Base-by-base conservation (phyloP, 805 yeast species). In the Metschnikowia sp. region DNA sequence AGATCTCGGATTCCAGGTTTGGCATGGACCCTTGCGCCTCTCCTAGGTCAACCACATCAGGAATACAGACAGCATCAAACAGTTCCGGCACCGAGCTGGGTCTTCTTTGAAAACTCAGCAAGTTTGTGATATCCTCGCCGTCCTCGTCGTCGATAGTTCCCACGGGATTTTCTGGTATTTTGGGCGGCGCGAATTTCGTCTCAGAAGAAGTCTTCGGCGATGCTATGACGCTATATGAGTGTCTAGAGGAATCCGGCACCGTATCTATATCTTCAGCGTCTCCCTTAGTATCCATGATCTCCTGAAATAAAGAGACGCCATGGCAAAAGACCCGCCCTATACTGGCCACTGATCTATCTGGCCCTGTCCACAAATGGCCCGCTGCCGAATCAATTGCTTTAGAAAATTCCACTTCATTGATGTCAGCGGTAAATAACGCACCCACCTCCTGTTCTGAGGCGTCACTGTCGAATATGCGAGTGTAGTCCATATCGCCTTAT, bases 101-200 rank as follows among this genome's bases (percentile, higher is more conserved):
- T 15, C 28, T 29, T 18, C 34, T 32, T 9, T 45, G 44, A 10
- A 40, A 40, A 18, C 26, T 45, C 30, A 34, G 8, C 5, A 45
- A 37, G 26, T 40, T 36, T 7, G 45, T 46, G 28, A 53, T 51
- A 32, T 53, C 57, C 28, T 62, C 63, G 36, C 49, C 49, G 32
- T 37, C 44, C 6, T 36, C 49, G 15, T 22, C 37, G n/a, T 42
- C 36, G 4, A 15, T 40, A 26, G 11, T 30, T 10, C 26, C 44
- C 12, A 36, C 29, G 3, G 44, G 9, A 35, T 32, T 31, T 2
- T 35, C 37, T 5, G 33, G 18, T 7, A 36, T 19, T 11, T 22
- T 13, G 7, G 37, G 31, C 8, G 35, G 34, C n/a, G 10, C 6
- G 35, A 22, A 13, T 34, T 34, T 18, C 4, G 4, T 22, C 10